Base-by-base conservation (phyloP, 345 rosid genomes). In the Leavenworthia alabamica region DNA sequence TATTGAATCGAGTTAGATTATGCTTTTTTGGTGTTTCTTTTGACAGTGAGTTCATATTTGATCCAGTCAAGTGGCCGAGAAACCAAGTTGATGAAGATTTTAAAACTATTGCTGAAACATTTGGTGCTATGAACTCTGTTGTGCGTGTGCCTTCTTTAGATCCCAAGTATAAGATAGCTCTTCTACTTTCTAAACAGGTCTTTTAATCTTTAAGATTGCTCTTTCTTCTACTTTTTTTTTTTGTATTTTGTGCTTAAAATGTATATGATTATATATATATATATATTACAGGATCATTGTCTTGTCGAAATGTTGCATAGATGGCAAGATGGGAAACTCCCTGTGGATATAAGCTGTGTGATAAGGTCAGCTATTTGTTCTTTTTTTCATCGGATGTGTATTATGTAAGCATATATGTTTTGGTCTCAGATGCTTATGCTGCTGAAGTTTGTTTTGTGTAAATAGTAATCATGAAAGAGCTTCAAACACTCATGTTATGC, bases 261-360 rank as follows among this genome's bases (percentile, higher is more conserved):
- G 56, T 20, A 6, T 26, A 12, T 35, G 44, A 61, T 14, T 73
- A 28, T 70, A 19, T 41, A 28, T 73, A n/a, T n/a, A n/a, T n/a
- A n/a, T n/a, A n/a, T n/a, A n/a, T n/a, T n/a, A 44, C 79, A 93
- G 96, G 95, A 81, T 42, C 99, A 89, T 70, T 93, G 99, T 81
- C 78, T 93, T 29, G 79, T 79, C 17, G 97, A 93, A 67, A 79
- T 89, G 74, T 81, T 89, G 60, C 86, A 93, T 48, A 73, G 67
- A 51, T 89, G 96, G 99, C 97, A 89, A 61, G 96, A 87, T 20
- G 94, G 94, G 29, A 85, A 70, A 62, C 93, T 93, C 59, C 99
- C 94, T 0, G 85, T 89, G 15, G 96, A 93, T 46, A 82, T 93
- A 50, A 75, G 84, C 56, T 77, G 97, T 72, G 99, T 93, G 23